Evolutionary conservation across 257 asterid species (phyloP).

Genomic region (Fraxinus excelsior): DNA sequence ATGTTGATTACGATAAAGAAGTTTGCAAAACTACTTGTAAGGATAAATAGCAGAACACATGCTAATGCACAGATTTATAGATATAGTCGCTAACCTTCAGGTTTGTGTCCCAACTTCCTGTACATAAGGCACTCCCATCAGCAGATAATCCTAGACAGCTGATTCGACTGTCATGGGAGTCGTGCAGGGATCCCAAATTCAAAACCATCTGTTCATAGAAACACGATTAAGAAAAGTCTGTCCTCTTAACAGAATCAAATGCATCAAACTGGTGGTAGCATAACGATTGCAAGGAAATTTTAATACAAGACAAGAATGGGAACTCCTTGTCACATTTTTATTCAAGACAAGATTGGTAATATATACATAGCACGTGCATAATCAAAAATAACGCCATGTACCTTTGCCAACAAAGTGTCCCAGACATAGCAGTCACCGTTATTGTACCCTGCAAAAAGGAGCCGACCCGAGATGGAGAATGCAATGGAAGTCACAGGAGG

Average conservation of each 20-base stretch:
- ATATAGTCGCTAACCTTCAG: conserved; percentile 58
- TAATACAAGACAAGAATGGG: not conserved
- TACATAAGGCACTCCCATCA: conserved; percentile 97
- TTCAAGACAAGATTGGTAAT: not conserved
- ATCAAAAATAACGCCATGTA: conserved; percentile 24
- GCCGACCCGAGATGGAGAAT: conserved; percentile 91
- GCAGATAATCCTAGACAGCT: conserved; percentile 92
- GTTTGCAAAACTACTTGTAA: no score
- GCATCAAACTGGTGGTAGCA: conserved; percentile 1
- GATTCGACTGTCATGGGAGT: conserved; percentile 76
- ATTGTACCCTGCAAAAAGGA: conserved; percentile 83
- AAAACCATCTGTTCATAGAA: conserved; percentile 57
- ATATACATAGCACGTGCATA: not conserved
- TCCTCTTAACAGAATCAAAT: not conserved
- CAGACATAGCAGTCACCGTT: conserved; percentile 91
- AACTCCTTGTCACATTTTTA: not conserved
- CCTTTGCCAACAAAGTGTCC: conserved; percentile 97
- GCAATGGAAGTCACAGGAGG: conserved; percentile 87
- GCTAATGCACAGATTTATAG: conserved; percentile 1
- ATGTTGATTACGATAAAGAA: not conserved
- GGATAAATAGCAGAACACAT: not conserved
- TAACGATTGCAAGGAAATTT: not conserved
- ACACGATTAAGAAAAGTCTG: not conserved
- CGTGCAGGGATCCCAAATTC: conserved; percentile 87
- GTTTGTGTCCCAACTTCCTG: conserved; percentile 95